Conservation (phyloP, 2,329 filamentous ascomycete species). For the Cercospora brassicicola region DNA sequence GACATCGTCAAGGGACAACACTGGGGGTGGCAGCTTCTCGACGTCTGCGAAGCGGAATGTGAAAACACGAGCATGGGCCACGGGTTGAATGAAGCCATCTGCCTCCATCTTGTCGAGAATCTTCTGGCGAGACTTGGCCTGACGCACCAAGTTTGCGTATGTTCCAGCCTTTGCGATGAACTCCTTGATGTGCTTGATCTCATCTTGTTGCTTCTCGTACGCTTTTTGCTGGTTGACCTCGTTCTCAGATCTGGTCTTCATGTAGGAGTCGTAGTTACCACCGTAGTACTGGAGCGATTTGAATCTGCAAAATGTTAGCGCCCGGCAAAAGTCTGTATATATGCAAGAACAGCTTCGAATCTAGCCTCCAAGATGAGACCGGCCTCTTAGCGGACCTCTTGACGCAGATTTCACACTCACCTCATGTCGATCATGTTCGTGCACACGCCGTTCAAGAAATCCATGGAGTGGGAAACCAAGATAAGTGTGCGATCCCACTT, state of each 20-base stretch:
- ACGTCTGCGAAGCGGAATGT: conserved; percentile 98
- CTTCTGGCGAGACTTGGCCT: conserved; percentile 99
- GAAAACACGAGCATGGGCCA: conserved; percentile 82
- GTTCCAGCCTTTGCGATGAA: conserved; percentile 99
- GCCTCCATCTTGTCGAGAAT: conserved; percentile 99
- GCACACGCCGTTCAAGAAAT: conserved; percentile 99
- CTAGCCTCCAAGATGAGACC: neutral
- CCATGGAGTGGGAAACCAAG: conserved; percentile 95
- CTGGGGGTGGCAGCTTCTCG: conserved; percentile 97
- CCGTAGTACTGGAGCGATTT: conserved; percentile 94
- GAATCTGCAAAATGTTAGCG: conserved; percentile 37
- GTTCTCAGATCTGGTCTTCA: conserved; percentile 90
- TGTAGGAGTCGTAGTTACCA: conserved; percentile 98
- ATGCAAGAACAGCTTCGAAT: neutral
- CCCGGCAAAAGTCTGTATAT: too few relatives aligned
- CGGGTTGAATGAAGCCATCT: conserved; percentile 94
- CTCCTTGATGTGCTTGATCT: conserved; percentile 99
- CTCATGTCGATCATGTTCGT: conserved; percentile 99
- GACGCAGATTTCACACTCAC: neutral
- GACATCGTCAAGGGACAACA: conserved; percentile 93
- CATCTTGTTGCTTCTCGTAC: conserved; percentile 98
- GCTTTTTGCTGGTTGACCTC: conserved; percentile 99
- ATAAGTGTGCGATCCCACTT: conserved; percentile 98
- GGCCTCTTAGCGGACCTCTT: neutral
- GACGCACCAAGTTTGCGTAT: conserved; percentile 97